A percentile compares a stretch with the other conserved stretches of the same genome.
Conservation (phyloP, 768 basidiomycete genomes). For the Daedaleopsis nitida region DNA sequence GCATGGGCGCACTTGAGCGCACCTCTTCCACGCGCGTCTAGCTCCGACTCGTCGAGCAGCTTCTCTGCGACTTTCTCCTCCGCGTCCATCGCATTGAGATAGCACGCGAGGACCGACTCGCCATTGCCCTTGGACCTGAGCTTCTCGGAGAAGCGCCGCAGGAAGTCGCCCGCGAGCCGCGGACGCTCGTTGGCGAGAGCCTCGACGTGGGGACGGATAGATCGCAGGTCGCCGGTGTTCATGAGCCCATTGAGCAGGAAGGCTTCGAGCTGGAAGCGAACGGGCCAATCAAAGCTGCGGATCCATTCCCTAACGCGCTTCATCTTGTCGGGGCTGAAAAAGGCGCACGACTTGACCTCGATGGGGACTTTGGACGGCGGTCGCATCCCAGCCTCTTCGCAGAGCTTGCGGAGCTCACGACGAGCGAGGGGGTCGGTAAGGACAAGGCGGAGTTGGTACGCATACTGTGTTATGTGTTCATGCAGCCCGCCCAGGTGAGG, state of each 20-base stretch:
- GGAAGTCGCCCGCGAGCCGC: constrained; percentile 46
- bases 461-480: constrained; percentile 60
- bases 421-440: constrained; percentile 54
- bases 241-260: constrained; percentile 64
- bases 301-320: constrained; percentile 46
- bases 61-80: neutral
- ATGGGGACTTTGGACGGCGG: constrained; percentile 37
- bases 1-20: constrained; percentile 66
- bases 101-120: constrained; percentile 47
- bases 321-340: constrained; percentile 54
- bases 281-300: constrained; percentile 54
- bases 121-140: constrained; percentile 46
- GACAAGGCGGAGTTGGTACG: constrained; percentile 66
- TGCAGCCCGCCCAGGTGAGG: constrained; percentile 61
- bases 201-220: constrained; percentile 48
- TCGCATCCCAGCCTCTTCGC: constrained; percentile 47
- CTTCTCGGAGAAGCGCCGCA: constrained; percentile 56
- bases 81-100: constrained; percentile 36
- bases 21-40: neutral
- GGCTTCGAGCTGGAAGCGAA: constrained; percentile 78
- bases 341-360: constrained; percentile 47
- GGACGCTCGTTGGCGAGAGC: constrained; percentile 34
- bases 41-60: constrained; percentile 4
- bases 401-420: constrained; percentile 54
- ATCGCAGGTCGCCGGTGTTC: constrained; percentile 55